Conservation (phyloP, 257 asterid genomes). For the Galeopsis tetrahit region DNA sequence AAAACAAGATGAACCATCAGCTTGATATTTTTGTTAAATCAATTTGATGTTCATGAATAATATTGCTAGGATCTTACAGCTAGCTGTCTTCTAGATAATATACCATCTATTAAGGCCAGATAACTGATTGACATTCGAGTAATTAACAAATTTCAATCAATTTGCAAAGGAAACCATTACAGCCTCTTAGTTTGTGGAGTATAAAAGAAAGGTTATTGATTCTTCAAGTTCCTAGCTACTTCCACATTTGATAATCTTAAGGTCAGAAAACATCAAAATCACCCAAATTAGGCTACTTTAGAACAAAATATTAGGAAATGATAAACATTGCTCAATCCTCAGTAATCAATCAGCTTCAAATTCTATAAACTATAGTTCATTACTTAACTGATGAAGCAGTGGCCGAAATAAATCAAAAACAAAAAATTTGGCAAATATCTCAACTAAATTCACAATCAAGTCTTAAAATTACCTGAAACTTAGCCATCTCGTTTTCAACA, state of each 20-base stretch:
- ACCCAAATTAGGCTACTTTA: no score
- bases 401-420: no score
- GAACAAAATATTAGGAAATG: no score
- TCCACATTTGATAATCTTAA: not conserved
- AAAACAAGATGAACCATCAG: not conserved
- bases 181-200: not conserved
- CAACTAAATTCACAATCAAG: no score
- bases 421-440: no score
- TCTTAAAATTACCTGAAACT: slow-evolving; percentile 52
- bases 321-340: no score
- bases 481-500: slow-evolving; percentile 86
- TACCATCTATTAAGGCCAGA: not conserved
- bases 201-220: not conserved
- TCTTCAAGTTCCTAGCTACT: not conserved
- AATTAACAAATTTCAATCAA: not conserved
- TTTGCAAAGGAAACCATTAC: not conserved
- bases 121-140: not conserved
- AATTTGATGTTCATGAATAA: not conserved
- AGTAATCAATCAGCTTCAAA: no score
- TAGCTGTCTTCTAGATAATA: not conserved
- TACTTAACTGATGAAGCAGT: no score
- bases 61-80: not conserved
- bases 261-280: not conserved
- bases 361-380: no score
- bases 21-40: not conserved